These are phyloP conservation scores for Penicillium sumatraense DNA, from an alignment of 2,329 filamentous ascomycete species.

Conservation along the genomic window DNA sequence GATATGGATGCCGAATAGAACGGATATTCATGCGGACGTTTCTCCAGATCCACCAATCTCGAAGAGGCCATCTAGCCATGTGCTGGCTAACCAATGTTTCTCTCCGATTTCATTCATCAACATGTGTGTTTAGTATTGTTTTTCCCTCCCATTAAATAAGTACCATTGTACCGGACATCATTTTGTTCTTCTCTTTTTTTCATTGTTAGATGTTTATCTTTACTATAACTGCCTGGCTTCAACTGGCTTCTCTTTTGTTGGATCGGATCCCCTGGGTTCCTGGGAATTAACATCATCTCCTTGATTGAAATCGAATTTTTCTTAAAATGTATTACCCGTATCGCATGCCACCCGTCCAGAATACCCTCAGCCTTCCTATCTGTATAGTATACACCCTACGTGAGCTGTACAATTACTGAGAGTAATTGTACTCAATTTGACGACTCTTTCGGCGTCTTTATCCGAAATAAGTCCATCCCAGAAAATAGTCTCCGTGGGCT, in stretches of 20 bases:
- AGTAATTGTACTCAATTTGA: background rate
- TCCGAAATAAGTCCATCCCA: background rate
- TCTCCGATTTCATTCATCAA: slow-evolving; percentile 6
- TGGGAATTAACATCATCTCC: slow-evolving; percentile 2
- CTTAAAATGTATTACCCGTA: too few species aligned
- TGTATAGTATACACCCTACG: too few species aligned
- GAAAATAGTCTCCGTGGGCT: background rate
- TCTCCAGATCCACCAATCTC: background rate
- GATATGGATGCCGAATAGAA: slow-evolving; percentile 45
- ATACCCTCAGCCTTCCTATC: too few species aligned
- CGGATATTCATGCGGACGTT: background rate
- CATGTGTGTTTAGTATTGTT: slow-evolving; percentile 15
- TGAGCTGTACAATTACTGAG: too few species aligned
- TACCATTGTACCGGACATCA: slow-evolving; percentile 18
- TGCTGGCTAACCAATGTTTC: slow-evolving; percentile 14
- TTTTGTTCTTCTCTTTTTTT: slow-evolving; percentile 2
- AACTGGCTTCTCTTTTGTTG: slow-evolving; percentile 10
- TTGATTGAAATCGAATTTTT: background rate
- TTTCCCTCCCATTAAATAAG: slow-evolving; percentile 16
- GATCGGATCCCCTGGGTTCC: background rate
- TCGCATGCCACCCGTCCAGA: too few species aligned
- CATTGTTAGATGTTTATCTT: slow-evolving; percentile 8
- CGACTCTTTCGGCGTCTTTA: background rate
- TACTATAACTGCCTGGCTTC: slow-evolving; percentile 11
- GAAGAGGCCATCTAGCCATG: background rate